Evolutionary conservation across 169 alveolate genomes (phyloP), one percentile per base, ranked within the genome.

Genomic region (Eimeria sp.): DNA sequence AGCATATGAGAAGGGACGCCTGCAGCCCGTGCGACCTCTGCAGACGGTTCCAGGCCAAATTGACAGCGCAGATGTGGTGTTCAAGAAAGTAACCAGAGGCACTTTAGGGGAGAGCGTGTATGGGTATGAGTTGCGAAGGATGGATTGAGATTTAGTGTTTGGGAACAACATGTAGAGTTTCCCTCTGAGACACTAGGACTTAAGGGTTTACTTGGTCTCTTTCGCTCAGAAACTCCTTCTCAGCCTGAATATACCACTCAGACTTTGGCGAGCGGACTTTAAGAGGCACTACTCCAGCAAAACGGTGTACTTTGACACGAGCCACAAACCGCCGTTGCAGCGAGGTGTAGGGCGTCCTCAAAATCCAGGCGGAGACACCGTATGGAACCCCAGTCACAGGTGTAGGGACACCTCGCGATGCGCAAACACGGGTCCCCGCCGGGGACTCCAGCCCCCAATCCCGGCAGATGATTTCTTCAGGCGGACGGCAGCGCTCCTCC

Each of bases 181-280:
- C 27, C 70, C 9, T 16, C 70, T 18, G 0, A 14, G 70, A 7
- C 20, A 14, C 16, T 54, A 54, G 1, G 61, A 0, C 16, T 54
- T 54, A 54, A 14, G 61, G 54, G 57, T 58, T 45, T 58, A 80
- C 96, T 91, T 92, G 87, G 6, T 78, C 98, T 51, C 99, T 73
- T 89, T 98, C 99, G n/a, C 97, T 97, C 57, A 98, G 97, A 82
- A 98, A 98, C 54, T 97, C 98, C 57, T 98, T 96, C 95, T 98
- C 99, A 2, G 99, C 98, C 78, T 96, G 96, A 89, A 97, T 96
- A 84, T 98, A 98, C 99, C 99, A 98, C 65, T 98, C 98, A 0
- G 99, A 97, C 95, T 98, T 98, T n/a, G 97, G 98, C 47, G 98
- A 98, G 75, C 97, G 97, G 54, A 97, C 96, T 96, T 98, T 97